Evolutionary conservation across 371 early-diverging fungal genomes (phyloP).

Genomic region (Mortierella sp.): DNA sequence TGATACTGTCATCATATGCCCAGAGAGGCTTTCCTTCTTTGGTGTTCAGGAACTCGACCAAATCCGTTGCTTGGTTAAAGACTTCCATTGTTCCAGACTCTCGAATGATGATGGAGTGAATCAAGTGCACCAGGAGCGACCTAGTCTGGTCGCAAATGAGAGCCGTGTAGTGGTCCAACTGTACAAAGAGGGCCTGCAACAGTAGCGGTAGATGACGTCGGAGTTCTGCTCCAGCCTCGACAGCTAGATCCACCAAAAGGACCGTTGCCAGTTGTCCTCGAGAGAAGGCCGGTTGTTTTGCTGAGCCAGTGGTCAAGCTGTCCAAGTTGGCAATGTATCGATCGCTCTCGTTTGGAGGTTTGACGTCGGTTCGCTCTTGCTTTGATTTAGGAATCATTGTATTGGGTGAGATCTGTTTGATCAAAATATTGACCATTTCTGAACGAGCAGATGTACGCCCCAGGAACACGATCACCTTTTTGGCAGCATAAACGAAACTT

Average conservation of each 20-base stretch:
- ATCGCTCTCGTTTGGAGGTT: constrained; percentile 20
- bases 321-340: constrained; percentile 76
- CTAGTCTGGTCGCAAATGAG: constrained; percentile 85
- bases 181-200: constrained; percentile 82
- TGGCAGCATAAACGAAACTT: constrained; percentile 80
- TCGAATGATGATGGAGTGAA: constrained; percentile 74
- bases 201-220: constrained; percentile 77
- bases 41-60: constrained; percentile 68
- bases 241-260: constrained; percentile 82
- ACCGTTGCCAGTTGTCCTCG: constrained; percentile 82
- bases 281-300: constrained; percentile 80
- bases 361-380: constrained; percentile 56
- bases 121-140: constrained; percentile 82
- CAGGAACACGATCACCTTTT: constrained; percentile 84
- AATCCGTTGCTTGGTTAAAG: constrained; percentile 63
- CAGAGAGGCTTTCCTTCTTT: constrained; percentile 85
- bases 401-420: constrained; percentile 79
- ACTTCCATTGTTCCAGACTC: constrained; percentile 70
- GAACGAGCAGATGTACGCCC: constrained; percentile 74
- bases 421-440: constrained; percentile 69
- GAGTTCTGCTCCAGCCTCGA: constrained; percentile 79
- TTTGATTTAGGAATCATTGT: constrained; percentile 77
- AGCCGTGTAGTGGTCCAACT: constrained; percentile 80
- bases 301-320: constrained; percentile 69
- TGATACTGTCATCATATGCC: constrained; percentile 82